These are phyloP conservation scores for Nannizziopsis barbatae DNA, from an alignment of 2,329 filamentous ascomycete species.

Conservation along the genomic window DNA sequence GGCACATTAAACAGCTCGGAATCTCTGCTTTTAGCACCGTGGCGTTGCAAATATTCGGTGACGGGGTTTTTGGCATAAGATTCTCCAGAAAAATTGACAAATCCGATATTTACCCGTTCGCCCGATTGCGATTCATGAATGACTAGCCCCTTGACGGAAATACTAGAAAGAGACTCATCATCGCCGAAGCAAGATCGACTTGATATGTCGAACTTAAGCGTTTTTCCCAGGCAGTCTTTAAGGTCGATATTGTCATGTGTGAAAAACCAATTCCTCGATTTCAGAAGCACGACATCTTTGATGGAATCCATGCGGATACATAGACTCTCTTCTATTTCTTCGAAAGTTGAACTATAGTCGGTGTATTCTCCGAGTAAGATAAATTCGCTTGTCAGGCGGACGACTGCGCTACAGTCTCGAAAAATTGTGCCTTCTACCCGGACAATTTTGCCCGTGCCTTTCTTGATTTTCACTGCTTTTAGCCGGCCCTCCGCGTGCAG, in stretches of 20 bases:
- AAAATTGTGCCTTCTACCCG: constrained; percentile 94
- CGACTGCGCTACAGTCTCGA: constrained; percentile 70
- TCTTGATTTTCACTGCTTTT: constrained; percentile 85
- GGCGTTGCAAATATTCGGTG: constrained; percentile 84
- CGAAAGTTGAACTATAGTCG: constrained; percentile 96
- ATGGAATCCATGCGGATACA: constrained; percentile 76
- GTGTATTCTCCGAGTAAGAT: constrained; percentile 85
- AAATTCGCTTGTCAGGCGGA: constrained; percentile 98
- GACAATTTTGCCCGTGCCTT: constrained; percentile 99
- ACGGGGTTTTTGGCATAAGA: constrained; percentile 91
- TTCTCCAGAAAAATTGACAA: constrained; percentile 86
- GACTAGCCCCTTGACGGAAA: constrained; percentile 85
- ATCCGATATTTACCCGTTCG: constrained; percentile 91
- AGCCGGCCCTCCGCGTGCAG: constrained; percentile 88
- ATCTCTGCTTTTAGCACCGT: constrained; percentile 87
- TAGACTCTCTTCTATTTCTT: constrained; percentile 91
- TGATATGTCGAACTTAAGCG: constrained; percentile 87
- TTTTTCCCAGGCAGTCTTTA: constrained; percentile 81
- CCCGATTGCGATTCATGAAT: constrained; percentile 89
- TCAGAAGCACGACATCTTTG: constrained; percentile 86
- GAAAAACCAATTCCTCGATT: constrained; percentile 96
- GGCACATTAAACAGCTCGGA: constrained; percentile 94
- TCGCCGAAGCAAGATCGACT: constrained; percentile 91
- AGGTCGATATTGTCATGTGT: constrained; percentile 59
- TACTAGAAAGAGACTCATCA: constrained; percentile 75